phyloP scores from a whole-genome alignment of 306 rosid genomes.

The Astragalus glycyphyllos region DNA sequence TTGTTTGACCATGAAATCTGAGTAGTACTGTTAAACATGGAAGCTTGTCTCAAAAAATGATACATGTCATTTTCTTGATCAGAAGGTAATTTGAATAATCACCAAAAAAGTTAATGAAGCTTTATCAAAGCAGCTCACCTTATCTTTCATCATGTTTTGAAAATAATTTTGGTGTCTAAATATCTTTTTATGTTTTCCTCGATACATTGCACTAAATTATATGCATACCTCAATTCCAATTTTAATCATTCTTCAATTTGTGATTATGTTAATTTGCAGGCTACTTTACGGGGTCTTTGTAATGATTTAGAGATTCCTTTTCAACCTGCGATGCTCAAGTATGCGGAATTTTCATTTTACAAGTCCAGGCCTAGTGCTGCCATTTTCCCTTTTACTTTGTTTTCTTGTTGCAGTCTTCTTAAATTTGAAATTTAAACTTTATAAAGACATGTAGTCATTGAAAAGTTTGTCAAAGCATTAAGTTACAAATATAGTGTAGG shows the following conservation, averaged over 20 bases:
- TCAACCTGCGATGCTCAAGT: slow-evolving; percentile 79
- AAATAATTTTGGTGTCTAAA: neutral
- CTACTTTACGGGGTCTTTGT: slow-evolving; percentile 70
- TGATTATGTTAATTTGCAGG: slow-evolving; percentile 53
- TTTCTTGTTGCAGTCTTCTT: slow-evolving; percentile 3
- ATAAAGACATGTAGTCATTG: neutral
- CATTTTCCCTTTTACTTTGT: slow-evolving; percentile 12
- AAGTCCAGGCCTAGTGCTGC: slow-evolving; percentile 18
- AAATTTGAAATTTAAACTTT: neutral
- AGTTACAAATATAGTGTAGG: slow-evolving; percentile 11
- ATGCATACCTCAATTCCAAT: slow-evolving; percentile 20
- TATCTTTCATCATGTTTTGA: neutral
- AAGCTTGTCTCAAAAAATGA: neutral
- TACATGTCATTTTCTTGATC: neutral
- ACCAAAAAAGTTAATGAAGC: neutral
- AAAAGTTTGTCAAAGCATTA: slow-evolving; percentile 1
- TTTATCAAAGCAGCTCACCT: neutral
- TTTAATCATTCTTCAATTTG: slow-evolving; percentile 5
- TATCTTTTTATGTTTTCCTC: slow-evolving; percentile 9
- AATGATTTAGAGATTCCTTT: slow-evolving; percentile 78
- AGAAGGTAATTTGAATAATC: neutral
- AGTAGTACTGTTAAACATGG: slow-evolving; percentile 9
- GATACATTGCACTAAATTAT: slow-evolving; percentile 27
- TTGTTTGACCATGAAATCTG: slow-evolving; percentile 12
- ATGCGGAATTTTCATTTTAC: slow-evolving; percentile 43